These are phyloP conservation scores for Thielaviopsis musarum DNA, from an alignment of 2,329 filamentous ascomycete genomes.

Conservation along the genomic window DNA sequence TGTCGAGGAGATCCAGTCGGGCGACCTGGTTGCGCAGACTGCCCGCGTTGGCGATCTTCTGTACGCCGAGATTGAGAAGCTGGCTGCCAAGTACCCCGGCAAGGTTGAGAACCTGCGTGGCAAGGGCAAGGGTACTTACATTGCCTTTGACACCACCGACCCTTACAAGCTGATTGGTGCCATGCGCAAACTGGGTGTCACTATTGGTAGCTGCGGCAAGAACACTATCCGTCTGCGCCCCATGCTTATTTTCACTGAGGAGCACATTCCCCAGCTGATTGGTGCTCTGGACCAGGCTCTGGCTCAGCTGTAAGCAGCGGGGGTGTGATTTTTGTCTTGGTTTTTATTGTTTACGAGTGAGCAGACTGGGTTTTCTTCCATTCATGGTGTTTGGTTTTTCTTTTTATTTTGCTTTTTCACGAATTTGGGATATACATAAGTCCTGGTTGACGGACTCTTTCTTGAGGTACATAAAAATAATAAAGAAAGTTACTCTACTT, in stretches of 20 bases:
- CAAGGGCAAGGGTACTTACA: constrained; percentile 51
- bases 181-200: constrained; percentile 57
- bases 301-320: constrained; percentile 6
- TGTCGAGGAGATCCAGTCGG: constrained; percentile 59
- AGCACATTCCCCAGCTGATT: constrained; percentile 29
- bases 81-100: constrained; percentile 48
- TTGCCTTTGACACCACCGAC: constrained; percentile 60
- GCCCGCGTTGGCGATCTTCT: constrained; percentile 52
- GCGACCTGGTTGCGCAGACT: constrained; percentile 66
- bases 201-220: constrained; percentile 60
- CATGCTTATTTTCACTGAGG: constrained; percentile 67
- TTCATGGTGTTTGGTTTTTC: neutral
- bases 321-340: neutral
- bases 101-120: constrained; percentile 60
- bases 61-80: constrained; percentile 43
- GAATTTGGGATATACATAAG: neutral
- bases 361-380: neutral
- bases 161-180: constrained; percentile 52
- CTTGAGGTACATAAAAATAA: neutral
- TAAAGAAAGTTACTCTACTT: neutral
- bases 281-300: constrained; percentile 9
- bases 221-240: constrained; percentile 55
- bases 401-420: neutral
- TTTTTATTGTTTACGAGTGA: neutral
- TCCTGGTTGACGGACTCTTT: neutral